Evolutionary conservation across 2,329 filamentous ascomycete genomes (phyloP).

Genomic region (Aspergillus fumigatus): DNA sequence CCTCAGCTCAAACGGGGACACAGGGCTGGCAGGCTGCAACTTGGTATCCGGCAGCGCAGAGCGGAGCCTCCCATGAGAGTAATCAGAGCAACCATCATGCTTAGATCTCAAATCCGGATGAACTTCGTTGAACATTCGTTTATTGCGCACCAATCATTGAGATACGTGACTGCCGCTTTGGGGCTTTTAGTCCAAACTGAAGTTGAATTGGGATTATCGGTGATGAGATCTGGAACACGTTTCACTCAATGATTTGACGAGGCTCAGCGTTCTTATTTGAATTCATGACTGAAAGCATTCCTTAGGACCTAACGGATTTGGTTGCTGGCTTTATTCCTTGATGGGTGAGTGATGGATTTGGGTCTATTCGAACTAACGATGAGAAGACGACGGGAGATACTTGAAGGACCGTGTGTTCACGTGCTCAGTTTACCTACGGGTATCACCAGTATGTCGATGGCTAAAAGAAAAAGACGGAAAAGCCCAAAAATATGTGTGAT

Average conservation of each 20-base stretch:
- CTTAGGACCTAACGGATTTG: not conserved
- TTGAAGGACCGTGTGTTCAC: not conserved
- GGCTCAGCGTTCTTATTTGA: not conserved
- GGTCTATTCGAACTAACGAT: not conserved
- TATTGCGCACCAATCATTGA: not conserved
- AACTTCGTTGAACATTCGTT: not conserved
- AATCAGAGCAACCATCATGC: not conserved
- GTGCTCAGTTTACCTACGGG: not conserved
- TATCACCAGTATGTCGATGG: not conserved
- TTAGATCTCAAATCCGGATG: not conserved
- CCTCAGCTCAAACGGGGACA: not conserved
- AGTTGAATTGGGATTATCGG: not conserved
- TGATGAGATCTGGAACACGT: not conserved
- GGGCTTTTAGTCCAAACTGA: not conserved
- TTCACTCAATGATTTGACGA: not conserved
- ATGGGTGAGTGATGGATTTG: not conserved
- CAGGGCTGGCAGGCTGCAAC: not conserved
- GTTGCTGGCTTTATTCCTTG: not conserved
- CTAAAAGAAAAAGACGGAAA: not conserved
- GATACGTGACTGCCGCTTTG: not conserved
- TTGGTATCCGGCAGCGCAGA: not conserved
- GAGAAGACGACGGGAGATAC: not conserved
- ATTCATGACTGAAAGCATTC: not conserved
- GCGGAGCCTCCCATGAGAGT: not conserved
- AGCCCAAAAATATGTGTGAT: not conserved